Percentiles rank a stretch among this genome's conserved stretches.
Evolutionary conservation across 225 moss, liverwort and hornwort genomes (phyloP).

Genomic region (Ulota crispa): DNA sequence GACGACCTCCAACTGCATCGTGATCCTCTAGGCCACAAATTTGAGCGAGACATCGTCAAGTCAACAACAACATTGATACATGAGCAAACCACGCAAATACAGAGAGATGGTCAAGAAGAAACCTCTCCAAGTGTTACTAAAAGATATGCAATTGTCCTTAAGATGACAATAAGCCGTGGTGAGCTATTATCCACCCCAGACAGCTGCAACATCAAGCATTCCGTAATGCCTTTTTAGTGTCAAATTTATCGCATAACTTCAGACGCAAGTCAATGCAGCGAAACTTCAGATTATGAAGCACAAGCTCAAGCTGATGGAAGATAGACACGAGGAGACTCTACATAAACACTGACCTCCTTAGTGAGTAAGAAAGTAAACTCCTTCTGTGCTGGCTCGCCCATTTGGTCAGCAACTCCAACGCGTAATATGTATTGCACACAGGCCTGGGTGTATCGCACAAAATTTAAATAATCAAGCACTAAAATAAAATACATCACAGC

Average conservation of each 20-base stretch:
- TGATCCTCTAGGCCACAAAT: neutral
- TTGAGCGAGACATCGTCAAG: constrained; percentile 1
- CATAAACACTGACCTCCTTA: constrained; percentile 57
- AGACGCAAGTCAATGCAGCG: neutral
- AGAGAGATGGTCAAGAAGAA: constrained; percentile 16
- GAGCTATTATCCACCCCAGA: constrained; percentile 70
- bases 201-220: constrained; percentile 50
- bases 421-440: constrained; percentile 95
- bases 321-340: neutral
- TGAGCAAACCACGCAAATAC: neutral
- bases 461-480: constrained; percentile 1
- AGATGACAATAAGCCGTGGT: constrained; percentile 74
- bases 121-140: constrained; percentile 94
- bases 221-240: neutral
- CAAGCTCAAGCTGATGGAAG: constrained; percentile 8
- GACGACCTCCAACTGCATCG: neutral
- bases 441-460: constrained; percentile 46
- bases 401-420: constrained; percentile 96
- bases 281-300: constrained; percentile 17
- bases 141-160: constrained; percentile 87
- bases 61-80: neutral
- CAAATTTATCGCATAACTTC: constrained; percentile 4
- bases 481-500: constrained; percentile 13
- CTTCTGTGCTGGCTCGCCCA: constrained; percentile 97
- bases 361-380: constrained; percentile 84